Evolutionary conservation across 2,329 filamentous ascomycete species (phyloP), one percentile per base, ranked within the genome.

Genomic region (Metarhizium sp.): DNA sequence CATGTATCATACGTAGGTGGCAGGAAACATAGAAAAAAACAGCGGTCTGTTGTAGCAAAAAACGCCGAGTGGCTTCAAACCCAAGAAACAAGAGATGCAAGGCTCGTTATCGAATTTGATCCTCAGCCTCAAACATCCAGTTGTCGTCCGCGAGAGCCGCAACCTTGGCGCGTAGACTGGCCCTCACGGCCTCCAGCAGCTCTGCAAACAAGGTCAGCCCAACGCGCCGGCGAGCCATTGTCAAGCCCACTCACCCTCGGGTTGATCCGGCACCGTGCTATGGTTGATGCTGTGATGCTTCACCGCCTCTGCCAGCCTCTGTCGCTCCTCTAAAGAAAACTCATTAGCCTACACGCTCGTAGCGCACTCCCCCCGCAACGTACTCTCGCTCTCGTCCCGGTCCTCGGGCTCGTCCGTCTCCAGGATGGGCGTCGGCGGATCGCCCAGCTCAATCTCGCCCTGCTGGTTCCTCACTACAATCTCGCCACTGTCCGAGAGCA

Each of bases 101-200:
- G n/a, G 7, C 8, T 18, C 62, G 67, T 56, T 63, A 65, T 43
- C 73, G 73, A 46, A 70, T 69, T 58, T 77, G 73, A 54, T 81
- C 78, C 62, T 90, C 87, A 2, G 81, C 75, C 68, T 92, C 89
- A 71, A 88, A 95, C 86, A 95, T 95, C 91, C 91, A 96, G 63
- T 86, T 88, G 65, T 96, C 91, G 52, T 94, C 88, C 25, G 88
- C 80, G 51, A 95, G 72, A 14, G 85, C 83, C 16, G 82, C 80
- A 2, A 91, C 86, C 67, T 90, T 90, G 57, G 82, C 82, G 61
- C 82, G 78, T 54, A 95, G 73, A 67, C 86, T 91, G 38, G 83
- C 80, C 59, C 82, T 81, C 50, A 91, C 80, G 25, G 83, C 79
- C 59, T 87, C 83, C 30, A 90, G 75, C 3, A 92, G 77, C 69